Percentiles rank a stretch among this genome's conserved stretches.
Conservation (phyloP, 495 filamentous ascomycete species). For the Elasticomyces elasticus region DNA sequence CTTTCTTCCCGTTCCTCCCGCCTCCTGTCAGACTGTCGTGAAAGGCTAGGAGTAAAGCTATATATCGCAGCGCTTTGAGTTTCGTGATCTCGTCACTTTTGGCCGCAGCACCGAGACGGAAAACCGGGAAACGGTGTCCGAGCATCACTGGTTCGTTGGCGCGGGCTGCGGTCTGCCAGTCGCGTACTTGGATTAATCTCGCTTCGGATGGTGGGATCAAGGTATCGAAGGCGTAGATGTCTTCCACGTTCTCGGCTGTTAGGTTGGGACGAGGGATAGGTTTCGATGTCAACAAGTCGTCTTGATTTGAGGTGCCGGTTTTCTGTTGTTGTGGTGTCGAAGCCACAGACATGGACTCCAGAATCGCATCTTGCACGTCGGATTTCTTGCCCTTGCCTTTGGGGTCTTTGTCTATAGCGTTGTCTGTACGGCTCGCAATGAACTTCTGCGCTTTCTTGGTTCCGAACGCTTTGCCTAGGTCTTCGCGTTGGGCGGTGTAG, state of each 20-base stretch:
- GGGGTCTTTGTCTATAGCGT: slow-evolving; percentile 47
- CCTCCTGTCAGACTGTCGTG: slow-evolving; percentile 36
- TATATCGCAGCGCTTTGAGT: slow-evolving; percentile 56
- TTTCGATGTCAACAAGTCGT: slow-evolving; percentile 53
- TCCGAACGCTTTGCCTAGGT: slow-evolving; percentile 81
- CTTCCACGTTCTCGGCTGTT: slow-evolving; percentile 57
- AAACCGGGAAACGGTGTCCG: slow-evolving; percentile 54
- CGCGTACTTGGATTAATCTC: slow-evolving; percentile 48
- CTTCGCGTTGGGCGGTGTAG: slow-evolving; percentile 38
- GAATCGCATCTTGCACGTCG: slow-evolving; percentile 21
- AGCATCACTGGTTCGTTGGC: slow-evolving; percentile 41
- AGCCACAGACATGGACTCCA: slow-evolving; percentile 28
- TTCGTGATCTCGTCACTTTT: slow-evolving; percentile 47
- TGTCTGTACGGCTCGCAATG: slow-evolving; percentile 63
- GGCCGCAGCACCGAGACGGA: slow-evolving; percentile 48
- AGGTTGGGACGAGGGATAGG: slow-evolving; percentile 70
- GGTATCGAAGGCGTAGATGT: slow-evolving; percentile 66
- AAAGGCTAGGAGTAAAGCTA: slow-evolving; percentile 58
- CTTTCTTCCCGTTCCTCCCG: slow-evolving; percentile 28
- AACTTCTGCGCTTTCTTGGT: slow-evolving; percentile 89
- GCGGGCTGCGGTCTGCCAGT: slow-evolving; percentile 63
- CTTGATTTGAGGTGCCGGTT: slow-evolving; percentile 53
- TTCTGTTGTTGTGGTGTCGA: slow-evolving; percentile 49
- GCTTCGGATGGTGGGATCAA: slow-evolving; percentile 42
- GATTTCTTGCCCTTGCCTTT: slow-evolving; percentile 10